Percentiles rank a stretch among this genome's conserved stretches.
Evolutionary conservation across 2,329 filamentous ascomycete species (phyloP).

Genomic region (Ceratocystiopsis brevicomis): DNA sequence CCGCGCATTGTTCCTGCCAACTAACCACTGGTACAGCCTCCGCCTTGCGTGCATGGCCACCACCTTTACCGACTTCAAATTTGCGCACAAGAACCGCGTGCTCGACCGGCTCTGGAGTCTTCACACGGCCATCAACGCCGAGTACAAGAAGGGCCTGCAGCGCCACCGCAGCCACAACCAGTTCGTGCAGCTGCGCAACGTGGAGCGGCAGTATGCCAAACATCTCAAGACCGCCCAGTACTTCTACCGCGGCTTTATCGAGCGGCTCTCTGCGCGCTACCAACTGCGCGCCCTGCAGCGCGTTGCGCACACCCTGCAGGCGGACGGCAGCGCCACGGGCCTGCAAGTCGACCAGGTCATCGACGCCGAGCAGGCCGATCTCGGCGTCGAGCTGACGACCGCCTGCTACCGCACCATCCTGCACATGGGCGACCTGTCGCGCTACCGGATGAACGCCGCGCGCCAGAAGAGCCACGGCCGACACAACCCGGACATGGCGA

Average conservation of each 20-base stretch:
- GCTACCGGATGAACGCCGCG: constrained; percentile 57
- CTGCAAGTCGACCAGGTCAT: constrained; percentile 25
- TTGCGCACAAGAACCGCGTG: constrained; percentile 41
- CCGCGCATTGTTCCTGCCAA: neutral
- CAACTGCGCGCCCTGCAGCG: constrained; percentile 23
- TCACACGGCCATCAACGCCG: constrained; percentile 58
- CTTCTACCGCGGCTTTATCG: constrained; percentile 76
- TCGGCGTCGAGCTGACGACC: constrained; percentile 41
- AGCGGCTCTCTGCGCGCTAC: constrained; percentile 49
- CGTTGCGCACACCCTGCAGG: constrained; percentile 23
- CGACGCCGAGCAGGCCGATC: constrained; percentile 25
- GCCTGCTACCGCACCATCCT: constrained; percentile 73
- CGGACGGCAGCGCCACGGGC: constrained; percentile 13
- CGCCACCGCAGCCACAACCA: constrained; percentile 32
- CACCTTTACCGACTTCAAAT: constrained; percentile 53
- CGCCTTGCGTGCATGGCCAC: constrained; percentile 53
- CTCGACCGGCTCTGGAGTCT: constrained; percentile 61
- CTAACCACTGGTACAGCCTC: constrained; percentile 27
- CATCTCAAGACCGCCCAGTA: constrained; percentile 77
- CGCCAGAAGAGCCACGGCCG: constrained; percentile 56
- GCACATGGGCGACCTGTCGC: constrained; percentile 72
- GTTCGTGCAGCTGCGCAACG: constrained; percentile 49
- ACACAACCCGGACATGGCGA: constrained; percentile 58
- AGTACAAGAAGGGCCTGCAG: constrained; percentile 53
- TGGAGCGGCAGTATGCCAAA: constrained; percentile 61